phyloP scores from a whole-genome alignment of 2,329 filamentous ascomycete species.

The Ophiobolus disseminans region DNA sequence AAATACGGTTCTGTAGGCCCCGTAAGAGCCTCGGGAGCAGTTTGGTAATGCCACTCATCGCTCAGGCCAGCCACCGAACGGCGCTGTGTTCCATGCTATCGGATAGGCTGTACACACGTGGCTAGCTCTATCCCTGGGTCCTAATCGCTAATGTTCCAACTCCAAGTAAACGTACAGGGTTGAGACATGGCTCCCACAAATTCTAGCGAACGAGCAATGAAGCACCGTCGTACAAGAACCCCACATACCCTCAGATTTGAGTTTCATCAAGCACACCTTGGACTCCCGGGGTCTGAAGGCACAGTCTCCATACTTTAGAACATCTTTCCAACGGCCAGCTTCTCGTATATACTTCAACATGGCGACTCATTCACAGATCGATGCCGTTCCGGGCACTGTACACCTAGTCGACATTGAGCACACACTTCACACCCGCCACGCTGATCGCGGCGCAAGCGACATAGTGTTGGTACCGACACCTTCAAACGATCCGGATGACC shows the following conservation, averaged over 20 bases:
- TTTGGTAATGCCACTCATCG: neutral
- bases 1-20: neutral
- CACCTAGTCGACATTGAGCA: conserved; percentile 53
- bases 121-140: neutral
- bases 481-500: conserved; percentile 45
- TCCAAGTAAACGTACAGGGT: neutral
- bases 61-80: neutral
- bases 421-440: conserved; percentile 47
- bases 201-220: neutral
- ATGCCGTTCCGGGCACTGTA: conserved; percentile 49
- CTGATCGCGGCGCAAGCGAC: conserved; percentile 39
- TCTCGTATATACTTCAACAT: conserved; percentile 7
- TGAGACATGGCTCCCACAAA: neutral
- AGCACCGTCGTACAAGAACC: neutral
- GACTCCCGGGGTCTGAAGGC: no score
- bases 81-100: neutral
- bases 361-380: conserved; percentile 1
- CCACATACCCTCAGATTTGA: neutral
- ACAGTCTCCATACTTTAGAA: no score
- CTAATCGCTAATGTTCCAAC: neutral
- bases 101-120: neutral
- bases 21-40: no score
- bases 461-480: conserved; percentile 52
- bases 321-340: no score
- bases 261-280: no score